Conservation (phyloP, 2,329 filamentous ascomycete genomes). For the Colletotrichum tropicicola region DNA sequence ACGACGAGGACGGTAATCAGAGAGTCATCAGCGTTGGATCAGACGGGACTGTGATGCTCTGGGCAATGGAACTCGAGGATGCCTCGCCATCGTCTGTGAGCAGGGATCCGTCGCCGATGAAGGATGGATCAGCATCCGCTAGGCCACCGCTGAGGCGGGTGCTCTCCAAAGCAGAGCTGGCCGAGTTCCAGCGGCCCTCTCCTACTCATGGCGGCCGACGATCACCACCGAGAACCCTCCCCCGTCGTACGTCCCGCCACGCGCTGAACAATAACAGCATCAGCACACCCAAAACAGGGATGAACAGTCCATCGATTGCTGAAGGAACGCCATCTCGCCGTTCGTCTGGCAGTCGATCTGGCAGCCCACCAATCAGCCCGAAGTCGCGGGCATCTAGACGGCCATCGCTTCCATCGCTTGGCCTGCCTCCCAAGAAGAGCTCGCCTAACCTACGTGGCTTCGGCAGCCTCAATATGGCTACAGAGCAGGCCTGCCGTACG, state of each 20-base stretch:
- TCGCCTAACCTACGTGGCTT: constrained; percentile 59
- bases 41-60: constrained; percentile 86
- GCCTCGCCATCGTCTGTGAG: constrained; percentile 48
- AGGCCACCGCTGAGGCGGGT: constrained; percentile 85
- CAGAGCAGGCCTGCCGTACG: constrained; percentile 71
- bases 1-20: constrained; percentile 63
- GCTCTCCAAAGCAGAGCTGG: constrained; percentile 85
- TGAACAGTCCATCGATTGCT: constrained; percentile 52
- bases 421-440: constrained; percentile 56
- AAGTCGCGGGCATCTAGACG: constrained; percentile 56
- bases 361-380: constrained; percentile 60
- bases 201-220: constrained; percentile 56
- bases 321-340: constrained; percentile 60
- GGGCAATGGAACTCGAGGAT: constrained; percentile 66
- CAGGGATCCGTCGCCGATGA: constrained; percentile 64
- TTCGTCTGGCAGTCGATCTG: constrained; percentile 52
- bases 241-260: constrained; percentile 63
- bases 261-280: constrained; percentile 47
- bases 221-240: constrained; percentile 64
- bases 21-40: constrained; percentile 78
- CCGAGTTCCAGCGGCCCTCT: constrained; percentile 74
- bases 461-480: constrained; percentile 68
- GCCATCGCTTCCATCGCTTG: constrained; percentile 64
- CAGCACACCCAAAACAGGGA: constrained; percentile 47
- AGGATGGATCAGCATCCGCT: constrained; percentile 58